These are phyloP conservation scores for Ambrosiella beaveri DNA, from an alignment of 2,329 filamentous ascomycete genomes.

Conservation along the genomic window DNA sequence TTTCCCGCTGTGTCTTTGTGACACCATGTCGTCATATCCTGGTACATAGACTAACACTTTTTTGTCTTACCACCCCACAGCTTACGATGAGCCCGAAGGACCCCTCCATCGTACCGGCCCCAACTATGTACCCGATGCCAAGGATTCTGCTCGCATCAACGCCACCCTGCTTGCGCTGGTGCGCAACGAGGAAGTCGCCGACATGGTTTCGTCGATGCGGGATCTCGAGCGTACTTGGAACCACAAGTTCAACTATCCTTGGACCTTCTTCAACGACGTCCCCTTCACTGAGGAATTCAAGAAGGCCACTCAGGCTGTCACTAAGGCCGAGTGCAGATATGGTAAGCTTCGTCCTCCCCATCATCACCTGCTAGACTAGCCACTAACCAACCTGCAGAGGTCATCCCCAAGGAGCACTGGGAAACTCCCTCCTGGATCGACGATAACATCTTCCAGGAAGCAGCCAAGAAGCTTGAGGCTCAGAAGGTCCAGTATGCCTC, in stretches of 20 bases:
- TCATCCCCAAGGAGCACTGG: constrained; percentile 94
- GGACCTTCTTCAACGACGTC: constrained; percentile 97
- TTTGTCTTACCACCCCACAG: constrained; percentile 27
- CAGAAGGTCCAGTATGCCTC: constrained; percentile 80
- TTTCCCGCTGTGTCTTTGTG: neutral
- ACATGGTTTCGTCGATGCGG: constrained; percentile 72
- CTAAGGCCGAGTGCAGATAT: constrained; percentile 76
- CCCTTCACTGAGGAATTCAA: constrained; percentile 93
- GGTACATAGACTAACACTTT: neutral
- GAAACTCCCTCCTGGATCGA: constrained; percentile 84
- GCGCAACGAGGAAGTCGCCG: constrained; percentile 72
- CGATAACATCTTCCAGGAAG: constrained; percentile 67
- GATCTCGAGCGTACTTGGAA: constrained; percentile 96
- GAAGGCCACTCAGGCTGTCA: constrained; percentile 56
- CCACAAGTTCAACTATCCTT: constrained; percentile 97
- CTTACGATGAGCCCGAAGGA: constrained; percentile 67
- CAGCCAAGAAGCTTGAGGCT: constrained; percentile 64
- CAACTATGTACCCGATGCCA: constrained; percentile 60
- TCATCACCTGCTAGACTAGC: neutral
- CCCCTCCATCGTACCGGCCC: constrained; percentile 54
- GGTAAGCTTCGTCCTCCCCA: constrained; percentile 31
- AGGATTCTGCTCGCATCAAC: constrained; percentile 69
- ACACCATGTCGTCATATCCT: neutral
- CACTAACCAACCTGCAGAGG: constrained; percentile 32
- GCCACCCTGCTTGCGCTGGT: constrained; percentile 85